Conservation (phyloP, 2,329 filamentous ascomycete species). For the Aspergillus thermomutatus region DNA sequence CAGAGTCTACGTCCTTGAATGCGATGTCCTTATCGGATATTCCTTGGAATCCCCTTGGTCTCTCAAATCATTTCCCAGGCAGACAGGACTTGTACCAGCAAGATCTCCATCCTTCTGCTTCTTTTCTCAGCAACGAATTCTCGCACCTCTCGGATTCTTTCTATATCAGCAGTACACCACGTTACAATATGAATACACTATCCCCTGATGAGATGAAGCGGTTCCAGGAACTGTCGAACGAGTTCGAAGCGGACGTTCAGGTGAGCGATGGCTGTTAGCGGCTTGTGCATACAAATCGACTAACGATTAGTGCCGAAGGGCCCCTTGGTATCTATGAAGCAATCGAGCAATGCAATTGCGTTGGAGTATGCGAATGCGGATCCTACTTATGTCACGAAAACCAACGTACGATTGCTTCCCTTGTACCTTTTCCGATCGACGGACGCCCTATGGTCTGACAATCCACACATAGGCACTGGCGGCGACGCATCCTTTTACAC, state of each 20-base stretch:
- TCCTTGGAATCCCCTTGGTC: conserved; percentile 29
- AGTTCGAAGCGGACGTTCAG: conserved; percentile 56
- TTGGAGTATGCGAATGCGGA: conserved; percentile 88
- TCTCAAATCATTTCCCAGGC: conserved; percentile 28
- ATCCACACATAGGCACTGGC: conserved; percentile 65
- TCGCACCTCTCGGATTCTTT: conserved; percentile 22
- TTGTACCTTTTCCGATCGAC: neutral
- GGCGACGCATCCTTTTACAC: conserved; percentile 80
- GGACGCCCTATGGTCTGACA: conserved; percentile 8
- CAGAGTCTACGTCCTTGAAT: conserved; percentile 12
- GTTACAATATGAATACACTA: conserved; percentile 36
- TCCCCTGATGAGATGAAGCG: conserved; percentile 56
- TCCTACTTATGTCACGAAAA: conserved; percentile 80
- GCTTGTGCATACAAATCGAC: conserved; percentile 4
- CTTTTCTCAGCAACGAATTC: conserved; percentile 19
- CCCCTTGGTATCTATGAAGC: conserved; percentile 74
- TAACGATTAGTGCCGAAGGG: conserved; percentile 57
- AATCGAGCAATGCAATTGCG: conserved; percentile 72
- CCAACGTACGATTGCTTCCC: conserved; percentile 55
- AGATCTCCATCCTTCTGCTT: conserved; percentile 17
- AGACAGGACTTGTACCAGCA: conserved; percentile 28
- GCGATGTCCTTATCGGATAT: conserved; percentile 38
- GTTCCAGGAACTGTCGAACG: conserved; percentile 60
- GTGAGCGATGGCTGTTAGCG: conserved; percentile 32
- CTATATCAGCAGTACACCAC: conserved; percentile 8